Conservation (phyloP, 2,329 filamentous ascomycete genomes). For the Pleoardoris graminearum region DNA sequence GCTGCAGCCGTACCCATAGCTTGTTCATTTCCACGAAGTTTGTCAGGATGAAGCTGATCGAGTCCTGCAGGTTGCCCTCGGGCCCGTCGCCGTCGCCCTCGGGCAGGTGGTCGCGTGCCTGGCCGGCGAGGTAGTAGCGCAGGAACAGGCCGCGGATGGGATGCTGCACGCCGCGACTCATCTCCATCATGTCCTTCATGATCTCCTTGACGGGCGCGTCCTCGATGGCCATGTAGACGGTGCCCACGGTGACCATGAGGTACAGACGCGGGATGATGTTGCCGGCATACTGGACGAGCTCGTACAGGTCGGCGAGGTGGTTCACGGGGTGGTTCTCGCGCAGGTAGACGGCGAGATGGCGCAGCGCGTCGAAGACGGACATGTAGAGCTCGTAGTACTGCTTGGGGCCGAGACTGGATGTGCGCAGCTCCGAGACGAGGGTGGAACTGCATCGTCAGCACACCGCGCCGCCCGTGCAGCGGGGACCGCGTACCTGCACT, state of each 20-base stretch:
- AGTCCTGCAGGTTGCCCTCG: slow-evolving; percentile 94
- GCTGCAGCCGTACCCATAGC: slow-evolving; percentile 95
- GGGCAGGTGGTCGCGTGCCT: slow-evolving; percentile 87
- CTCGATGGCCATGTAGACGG: slow-evolving; percentile 97
- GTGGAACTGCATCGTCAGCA: slow-evolving; percentile 70
- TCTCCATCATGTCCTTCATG: slow-evolving; percentile 99
- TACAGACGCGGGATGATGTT: slow-evolving; percentile 97
- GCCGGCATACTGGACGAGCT: slow-evolving; percentile 95
- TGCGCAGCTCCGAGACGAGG: slow-evolving; percentile 95
- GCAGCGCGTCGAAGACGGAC: slow-evolving; percentile 96
- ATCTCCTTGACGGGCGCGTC: slow-evolving; percentile 99
- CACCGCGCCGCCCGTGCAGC: not conserved
- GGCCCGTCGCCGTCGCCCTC: slow-evolving; percentile 82
- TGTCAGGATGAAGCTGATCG: slow-evolving; percentile 95
- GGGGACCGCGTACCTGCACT: slow-evolving; percentile 77
- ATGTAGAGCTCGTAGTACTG: slow-evolving; percentile 99
- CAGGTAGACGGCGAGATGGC: slow-evolving; percentile 93
- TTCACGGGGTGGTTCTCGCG: slow-evolving; percentile 97
- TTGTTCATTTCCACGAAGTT: slow-evolving; percentile 99
- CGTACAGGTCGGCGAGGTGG: slow-evolving; percentile 96
- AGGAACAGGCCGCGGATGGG: slow-evolving; percentile 93
- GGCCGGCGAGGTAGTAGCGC: slow-evolving; percentile 93
- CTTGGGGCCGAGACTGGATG: slow-evolving; percentile 95
- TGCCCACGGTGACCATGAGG: slow-evolving; percentile 98
- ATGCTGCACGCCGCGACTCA: slow-evolving; percentile 97